These are phyloP conservation scores for Podaxis mareebaensis DNA, from an alignment of 768 basidiomycete genomes.

Conservation along the genomic window DNA sequence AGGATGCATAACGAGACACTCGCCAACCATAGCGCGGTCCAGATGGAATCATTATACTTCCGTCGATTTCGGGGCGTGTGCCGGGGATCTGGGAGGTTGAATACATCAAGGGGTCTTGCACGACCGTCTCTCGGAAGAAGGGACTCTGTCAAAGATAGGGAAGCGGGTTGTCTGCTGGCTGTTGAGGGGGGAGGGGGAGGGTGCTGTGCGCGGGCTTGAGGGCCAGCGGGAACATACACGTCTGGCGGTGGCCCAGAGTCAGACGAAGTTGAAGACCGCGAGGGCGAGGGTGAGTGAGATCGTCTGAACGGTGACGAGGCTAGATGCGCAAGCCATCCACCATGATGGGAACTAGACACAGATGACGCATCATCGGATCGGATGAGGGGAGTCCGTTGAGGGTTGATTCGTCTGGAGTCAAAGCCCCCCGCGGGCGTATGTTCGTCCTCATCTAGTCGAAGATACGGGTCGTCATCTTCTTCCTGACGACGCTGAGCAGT, in stretches of 20 bases:
- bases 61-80: constrained; percentile 62
- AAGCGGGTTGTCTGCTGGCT: constrained; percentile 39
- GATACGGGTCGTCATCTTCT: constrained; percentile 77
- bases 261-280: constrained; percentile 42
- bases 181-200: constrained; percentile 45
- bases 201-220: constrained; percentile 30
- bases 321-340: constrained; percentile 74
- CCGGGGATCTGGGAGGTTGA: constrained; percentile 76
- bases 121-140: constrained; percentile 74
- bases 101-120: constrained; percentile 64
- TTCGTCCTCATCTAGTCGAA: constrained; percentile 71
- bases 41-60: constrained; percentile 73
- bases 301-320: constrained; percentile 54
- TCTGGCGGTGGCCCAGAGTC: constrained; percentile 47
- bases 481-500: constrained; percentile 31
- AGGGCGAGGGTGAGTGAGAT: constrained; percentile 36
- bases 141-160: constrained; percentile 78
- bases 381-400: constrained; percentile 40
- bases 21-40: constrained; percentile 68
- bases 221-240: constrained; percentile 34
- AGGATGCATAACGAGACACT: constrained; percentile 61
- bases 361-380: constrained; percentile 32
- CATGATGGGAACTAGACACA: constrained; percentile 42
- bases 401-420: constrained; percentile 28
- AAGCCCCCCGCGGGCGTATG: constrained; percentile 33